Base-by-base conservation (phyloP, 306 rosid genomes). In the Ormosia emarginata region DNA sequence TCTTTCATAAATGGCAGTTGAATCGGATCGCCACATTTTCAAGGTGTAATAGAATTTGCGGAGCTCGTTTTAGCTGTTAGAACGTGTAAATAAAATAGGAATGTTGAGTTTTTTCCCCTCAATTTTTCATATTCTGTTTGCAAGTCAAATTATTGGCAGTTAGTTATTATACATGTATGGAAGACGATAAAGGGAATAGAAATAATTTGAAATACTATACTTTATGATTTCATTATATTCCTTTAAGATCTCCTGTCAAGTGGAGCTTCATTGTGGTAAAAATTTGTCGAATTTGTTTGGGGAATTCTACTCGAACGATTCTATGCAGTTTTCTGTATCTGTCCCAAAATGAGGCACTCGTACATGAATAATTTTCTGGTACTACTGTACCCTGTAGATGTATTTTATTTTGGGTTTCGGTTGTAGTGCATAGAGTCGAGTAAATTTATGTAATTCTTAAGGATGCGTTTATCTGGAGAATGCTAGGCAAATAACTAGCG, bases 11-110 rank as follows among this genome's bases (percentile, higher is more conserved):
- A 59, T 81, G 78, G 81, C 84, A 86, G 90, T 64, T 79, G 67
- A 75, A 79, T 55, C 49, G 79, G 89, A 72, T 82, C 34, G 74
- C 83, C 81, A 41, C 84, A 85, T 80, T 84, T 82, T 87, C 86
- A 83, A 82, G 92, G 70, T 88, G 94, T 87, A 83, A 85, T 85
- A 93, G 85, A 78, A 85, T 77, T 78, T 83, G 81, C 86, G 72
- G 86, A 89, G 90, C 71, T 72, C 88, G 18, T 81, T 80, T 65
- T 82, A 83, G 88, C 75, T 37, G 62, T 81, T 82, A 67, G 87
- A 86, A 86, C 64, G 7, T 93, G 97, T 91, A 91, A 86, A 93
- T 93, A 87, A 83, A 79, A 79, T 91, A 90, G 94, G 90, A 84
- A 88, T 85, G 69, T 80, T 83, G 80, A 86, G 83, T 67, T 78